A percentile compares a stretch with the other conserved stretches of the same genome.
Evolutionary conservation across 2,329 filamentous ascomycete genomes (phyloP).

Genomic region (Celoporthe dispersa): DNA sequence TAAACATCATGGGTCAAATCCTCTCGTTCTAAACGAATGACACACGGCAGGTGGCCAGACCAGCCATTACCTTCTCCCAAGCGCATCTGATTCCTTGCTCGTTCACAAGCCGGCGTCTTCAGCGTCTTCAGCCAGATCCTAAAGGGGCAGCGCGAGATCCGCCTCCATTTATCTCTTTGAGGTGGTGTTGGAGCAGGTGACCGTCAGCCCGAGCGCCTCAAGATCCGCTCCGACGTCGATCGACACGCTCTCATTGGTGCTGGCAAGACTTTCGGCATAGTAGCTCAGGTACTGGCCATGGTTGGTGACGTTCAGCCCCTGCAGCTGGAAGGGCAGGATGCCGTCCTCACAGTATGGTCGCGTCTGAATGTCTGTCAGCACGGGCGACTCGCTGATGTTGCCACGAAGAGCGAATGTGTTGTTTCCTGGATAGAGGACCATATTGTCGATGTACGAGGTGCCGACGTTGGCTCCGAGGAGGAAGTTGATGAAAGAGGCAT

Average conservation of each 20-base stretch:
- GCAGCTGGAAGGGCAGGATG: slow-evolving; percentile 58
- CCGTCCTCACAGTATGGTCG: slow-evolving; percentile 58
- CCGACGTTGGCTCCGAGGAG: slow-evolving; percentile 58
- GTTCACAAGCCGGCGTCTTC: neutral
- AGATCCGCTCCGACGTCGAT: slow-evolving; percentile 56
- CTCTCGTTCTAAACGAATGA: slow-evolving; percentile 2
- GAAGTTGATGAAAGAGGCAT: slow-evolving; percentile 64
- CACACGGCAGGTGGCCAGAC: neutral
- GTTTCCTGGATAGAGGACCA: slow-evolving; percentile 61
- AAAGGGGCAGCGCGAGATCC: neutral
- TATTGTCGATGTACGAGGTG: slow-evolving; percentile 59
- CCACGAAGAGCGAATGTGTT: slow-evolving; percentile 61
- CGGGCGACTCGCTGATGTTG: slow-evolving; percentile 52
- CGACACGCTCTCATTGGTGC: slow-evolving; percentile 54
- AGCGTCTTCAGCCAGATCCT: neutral
- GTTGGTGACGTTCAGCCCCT: slow-evolving; percentile 56
- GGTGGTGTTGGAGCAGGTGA: slow-evolving; percentile 22
- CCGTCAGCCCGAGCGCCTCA: slow-evolving; percentile 24
- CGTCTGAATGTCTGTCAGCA: slow-evolving; percentile 49
- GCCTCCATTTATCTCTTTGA: neutral
- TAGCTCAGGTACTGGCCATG: slow-evolving; percentile 58
- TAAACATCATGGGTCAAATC: neutral
- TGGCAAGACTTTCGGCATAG: slow-evolving; percentile 58
- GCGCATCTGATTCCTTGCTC: neutral
- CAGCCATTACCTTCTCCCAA: neutral